Percentiles rank a stretch among this genome's conserved stretches.
These are phyloP conservation scores for Pseudocercospora musae DNA, from an alignment of 2,329 filamentous ascomycete genomes.

Conservation along the genomic window DNA sequence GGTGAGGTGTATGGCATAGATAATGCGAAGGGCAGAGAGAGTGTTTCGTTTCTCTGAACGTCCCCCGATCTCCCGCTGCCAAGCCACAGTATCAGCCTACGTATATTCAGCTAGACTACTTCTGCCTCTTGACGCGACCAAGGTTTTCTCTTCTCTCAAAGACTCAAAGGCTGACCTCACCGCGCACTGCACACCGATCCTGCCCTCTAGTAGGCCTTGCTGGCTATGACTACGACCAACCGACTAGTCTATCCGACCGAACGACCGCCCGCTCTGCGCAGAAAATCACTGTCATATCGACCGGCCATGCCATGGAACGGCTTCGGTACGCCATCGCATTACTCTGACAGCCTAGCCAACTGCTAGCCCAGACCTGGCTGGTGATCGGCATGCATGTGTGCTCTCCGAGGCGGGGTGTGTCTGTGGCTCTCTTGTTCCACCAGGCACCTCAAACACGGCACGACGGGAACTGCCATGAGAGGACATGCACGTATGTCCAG, in stretches of 20 bases:
- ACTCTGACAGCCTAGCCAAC: neutral
- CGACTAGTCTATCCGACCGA: neutral
- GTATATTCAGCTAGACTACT: too few relatives aligned
- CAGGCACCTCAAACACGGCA: neutral
- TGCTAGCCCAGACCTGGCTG: neutral
- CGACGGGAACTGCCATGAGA: neutral
- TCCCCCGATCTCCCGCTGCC: neutral
- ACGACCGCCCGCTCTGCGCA: neutral
- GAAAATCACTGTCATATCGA: neutral
- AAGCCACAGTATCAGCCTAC: neutral
- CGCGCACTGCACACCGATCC: neutral
- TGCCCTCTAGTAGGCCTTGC: neutral
- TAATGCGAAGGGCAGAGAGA: neutral
- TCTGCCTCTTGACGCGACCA: neutral
- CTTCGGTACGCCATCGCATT: slow-evolving; percentile 1
- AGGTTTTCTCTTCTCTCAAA: neutral
- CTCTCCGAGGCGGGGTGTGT: neutral
- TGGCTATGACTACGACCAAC: neutral
- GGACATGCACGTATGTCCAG: neutral
- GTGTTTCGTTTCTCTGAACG: neutral
- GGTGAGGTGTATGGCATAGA: neutral
- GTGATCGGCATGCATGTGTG: neutral
- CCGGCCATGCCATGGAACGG: neutral
- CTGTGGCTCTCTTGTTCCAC: neutral
- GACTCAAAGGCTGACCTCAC: neutral